Conservation (phyloP, 352 stramenopile genomes). For the Albugo laibachii region DNA sequence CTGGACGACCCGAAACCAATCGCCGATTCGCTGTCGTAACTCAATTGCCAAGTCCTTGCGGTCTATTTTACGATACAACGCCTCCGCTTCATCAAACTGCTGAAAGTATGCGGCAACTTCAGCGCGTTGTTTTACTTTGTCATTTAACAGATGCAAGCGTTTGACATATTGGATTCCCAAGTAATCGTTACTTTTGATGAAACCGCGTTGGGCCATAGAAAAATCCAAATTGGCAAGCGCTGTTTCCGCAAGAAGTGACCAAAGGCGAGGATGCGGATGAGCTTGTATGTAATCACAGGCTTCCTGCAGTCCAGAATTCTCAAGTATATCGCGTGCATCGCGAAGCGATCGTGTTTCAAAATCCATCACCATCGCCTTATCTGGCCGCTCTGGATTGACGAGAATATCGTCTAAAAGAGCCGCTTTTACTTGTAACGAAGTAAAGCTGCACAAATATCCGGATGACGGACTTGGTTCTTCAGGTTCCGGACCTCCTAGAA, state of each 20-base stretch:
- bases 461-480: constrained; percentile 82
- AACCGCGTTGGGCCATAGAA: constrained; percentile 80
- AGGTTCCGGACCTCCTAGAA: constrained; percentile 61
- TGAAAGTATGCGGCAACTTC: constrained; percentile 82
- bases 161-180: constrained; percentile 87
- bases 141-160: constrained; percentile 62
- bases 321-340: constrained; percentile 74
- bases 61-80: constrained; percentile 85
- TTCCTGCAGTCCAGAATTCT: constrained; percentile 59
- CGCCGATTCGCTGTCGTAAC: constrained; percentile 71
- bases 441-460: constrained; percentile 79
- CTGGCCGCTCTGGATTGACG: constrained; percentile 49
- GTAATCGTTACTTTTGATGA: constrained; percentile 84
- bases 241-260: constrained; percentile 70
- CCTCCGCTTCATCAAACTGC: constrained; percentile 84
- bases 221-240: constrained; percentile 84
- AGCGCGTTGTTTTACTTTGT: constrained; percentile 82
- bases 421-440: constrained; percentile 72
- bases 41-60: constrained; percentile 87
- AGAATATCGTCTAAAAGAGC: constrained; percentile 76
- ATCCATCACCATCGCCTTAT: constrained; percentile 66
- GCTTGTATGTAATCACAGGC: constrained; percentile 70
- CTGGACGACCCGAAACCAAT: constrained; percentile 85
- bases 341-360: constrained; percentile 77
- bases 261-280: constrained; percentile 72